These are phyloP conservation scores for Zancudomyces culisetae DNA, from an alignment of 371 early-diverging fungal species.

Conservation along the genomic window DNA sequence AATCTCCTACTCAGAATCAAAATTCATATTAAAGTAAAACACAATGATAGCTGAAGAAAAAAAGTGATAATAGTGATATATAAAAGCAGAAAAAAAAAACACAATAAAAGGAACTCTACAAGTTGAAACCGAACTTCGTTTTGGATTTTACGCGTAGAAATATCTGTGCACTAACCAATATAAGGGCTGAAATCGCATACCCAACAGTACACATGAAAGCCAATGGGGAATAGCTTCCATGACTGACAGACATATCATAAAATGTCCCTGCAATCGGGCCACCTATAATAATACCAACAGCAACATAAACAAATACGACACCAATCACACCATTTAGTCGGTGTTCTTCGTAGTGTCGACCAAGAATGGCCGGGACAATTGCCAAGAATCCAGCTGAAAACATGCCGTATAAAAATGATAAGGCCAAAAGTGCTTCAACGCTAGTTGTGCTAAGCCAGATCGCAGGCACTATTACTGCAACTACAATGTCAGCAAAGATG, in stretches of 20 bases:
- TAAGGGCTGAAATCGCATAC: neutral
- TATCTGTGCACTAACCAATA: neutral
- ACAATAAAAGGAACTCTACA: neutral
- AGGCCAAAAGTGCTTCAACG: neutral
- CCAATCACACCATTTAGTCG: neutral
- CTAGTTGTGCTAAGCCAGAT: neutral
- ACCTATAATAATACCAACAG: neutral
- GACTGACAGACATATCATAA: neutral
- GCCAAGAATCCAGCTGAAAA: neutral
- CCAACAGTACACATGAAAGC: neutral
- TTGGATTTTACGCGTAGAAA: neutral
- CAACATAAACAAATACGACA: neutral
- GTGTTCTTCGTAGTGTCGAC: neutral
- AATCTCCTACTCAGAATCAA: too few relatives aligned
- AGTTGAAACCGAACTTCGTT: neutral
- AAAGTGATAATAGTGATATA: too few relatives aligned
- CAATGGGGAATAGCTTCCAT: neutral
- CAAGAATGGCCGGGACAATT: neutral
- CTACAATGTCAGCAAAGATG: neutral
- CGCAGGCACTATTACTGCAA: neutral
- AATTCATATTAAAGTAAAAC: too few relatives aligned
- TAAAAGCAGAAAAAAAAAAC: neutral
- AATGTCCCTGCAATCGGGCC: neutral
- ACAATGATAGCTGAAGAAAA: too few relatives aligned
- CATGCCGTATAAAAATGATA: neutral